These are phyloP conservation scores for Codiaeum variegatum DNA, from an alignment of 441 rosid species.

Conservation along the genomic window DNA sequence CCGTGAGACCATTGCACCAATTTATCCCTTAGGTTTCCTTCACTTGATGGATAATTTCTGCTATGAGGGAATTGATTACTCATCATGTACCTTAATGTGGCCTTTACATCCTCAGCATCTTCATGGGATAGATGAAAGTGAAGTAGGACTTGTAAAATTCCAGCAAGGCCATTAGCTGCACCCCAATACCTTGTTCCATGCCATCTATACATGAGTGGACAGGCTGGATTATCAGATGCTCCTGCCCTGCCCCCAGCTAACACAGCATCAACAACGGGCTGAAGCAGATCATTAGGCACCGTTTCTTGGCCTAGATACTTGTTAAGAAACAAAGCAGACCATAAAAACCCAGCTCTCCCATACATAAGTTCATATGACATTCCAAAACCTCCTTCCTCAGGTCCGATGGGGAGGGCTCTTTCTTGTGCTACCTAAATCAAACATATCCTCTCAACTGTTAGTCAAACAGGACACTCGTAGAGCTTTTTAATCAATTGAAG, in stretches of 20 bases:
- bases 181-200: constrained; percentile 93
- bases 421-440: constrained; percentile 57
- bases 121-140: constrained; percentile 58
- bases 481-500: background rate
- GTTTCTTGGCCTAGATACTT: constrained; percentile 55
- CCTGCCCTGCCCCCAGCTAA: constrained; percentile 84
- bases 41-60: constrained; percentile 81
- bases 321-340: constrained; percentile 73
- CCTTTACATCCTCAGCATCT: constrained; percentile 58
- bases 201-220: constrained; percentile 89
- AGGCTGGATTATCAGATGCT: constrained; percentile 56
- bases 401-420: constrained; percentile 75
- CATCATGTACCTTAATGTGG: constrained; percentile 79
- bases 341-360: constrained; percentile 87
- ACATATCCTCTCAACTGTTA: background rate
- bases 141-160: constrained; percentile 70
- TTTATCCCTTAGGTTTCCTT: constrained; percentile 79
- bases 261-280: constrained; percentile 68
- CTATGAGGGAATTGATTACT: constrained; percentile 67
- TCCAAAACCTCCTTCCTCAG: constrained; percentile 86
- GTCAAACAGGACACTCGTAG: background rate
- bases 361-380: constrained; percentile 87
- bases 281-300: constrained; percentile 39
- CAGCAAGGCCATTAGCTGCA: constrained; percentile 85
- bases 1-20: constrained; percentile 89